phyloP scores from a whole-genome alignment of 169 alveolate species.

The Babesia divergens region DNA sequence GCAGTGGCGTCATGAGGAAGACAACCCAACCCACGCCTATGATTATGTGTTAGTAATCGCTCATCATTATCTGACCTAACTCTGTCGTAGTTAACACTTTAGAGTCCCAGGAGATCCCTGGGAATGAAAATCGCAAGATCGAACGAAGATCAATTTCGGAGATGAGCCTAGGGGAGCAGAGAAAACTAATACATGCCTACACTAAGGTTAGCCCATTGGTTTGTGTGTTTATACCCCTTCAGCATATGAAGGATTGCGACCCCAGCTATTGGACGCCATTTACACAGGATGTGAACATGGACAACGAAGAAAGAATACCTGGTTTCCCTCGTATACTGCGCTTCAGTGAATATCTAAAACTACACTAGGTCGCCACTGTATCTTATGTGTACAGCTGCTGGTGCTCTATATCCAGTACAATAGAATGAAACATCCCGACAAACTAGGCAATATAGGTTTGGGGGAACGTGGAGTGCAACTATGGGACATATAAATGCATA shows the following conservation, averaged over 20 bases:
- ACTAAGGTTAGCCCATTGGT: neutral
- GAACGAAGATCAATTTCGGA: slow-evolving; percentile 11
- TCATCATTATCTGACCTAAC: neutral
- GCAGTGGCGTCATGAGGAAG: slow-evolving; percentile 43
- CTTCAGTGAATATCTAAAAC: no score
- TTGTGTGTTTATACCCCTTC: neutral
- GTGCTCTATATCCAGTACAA: no score
- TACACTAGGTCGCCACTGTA: no score
- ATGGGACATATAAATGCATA: no score
- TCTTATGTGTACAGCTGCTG: no score
- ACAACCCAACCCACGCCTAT: slow-evolving; percentile 65
- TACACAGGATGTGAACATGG: neutral
- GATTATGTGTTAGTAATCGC: slow-evolving; percentile 46
- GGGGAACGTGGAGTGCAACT: no score
- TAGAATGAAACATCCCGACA: no score
- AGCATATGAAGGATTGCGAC: slow-evolving; percentile 1
- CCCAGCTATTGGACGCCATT: neutral
- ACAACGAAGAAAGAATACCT: neutral
- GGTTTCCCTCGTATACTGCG: no score
- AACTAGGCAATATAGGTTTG: no score
- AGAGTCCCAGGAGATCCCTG: neutral
- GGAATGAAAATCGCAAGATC: slow-evolving; percentile 12
- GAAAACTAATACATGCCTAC: slow-evolving; percentile 6
- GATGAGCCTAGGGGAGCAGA: slow-evolving; percentile 9
- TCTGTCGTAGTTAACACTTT: neutral